These are phyloP conservation scores for Ballota nigra DNA, from an alignment of 257 asterid species.

Conservation along the genomic window DNA sequence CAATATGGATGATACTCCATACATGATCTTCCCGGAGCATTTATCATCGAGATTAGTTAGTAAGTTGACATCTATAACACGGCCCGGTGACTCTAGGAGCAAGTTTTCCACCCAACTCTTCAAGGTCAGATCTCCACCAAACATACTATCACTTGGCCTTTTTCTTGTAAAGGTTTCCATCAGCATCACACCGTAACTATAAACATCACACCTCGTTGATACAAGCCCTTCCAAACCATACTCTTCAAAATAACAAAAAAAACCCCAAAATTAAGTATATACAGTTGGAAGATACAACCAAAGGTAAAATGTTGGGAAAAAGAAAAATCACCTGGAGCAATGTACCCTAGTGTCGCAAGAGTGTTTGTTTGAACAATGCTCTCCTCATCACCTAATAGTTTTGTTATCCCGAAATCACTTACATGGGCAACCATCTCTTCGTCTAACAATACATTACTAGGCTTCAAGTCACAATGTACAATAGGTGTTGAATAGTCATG, in stretches of 20 bases:
- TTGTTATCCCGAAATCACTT: too few species aligned
- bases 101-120: neutral
- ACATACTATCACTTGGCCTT: neutral
- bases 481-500: neutral
- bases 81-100: neutral
- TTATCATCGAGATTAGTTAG: neutral
- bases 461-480: neutral
- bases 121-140: neutral
- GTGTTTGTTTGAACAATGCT: neutral
- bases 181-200: neutral
- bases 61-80: neutral
- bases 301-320: neutral
- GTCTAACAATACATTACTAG: too few species aligned
- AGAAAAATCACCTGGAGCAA: neutral
- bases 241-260: neutral
- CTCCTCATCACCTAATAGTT: neutral
- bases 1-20: neutral
- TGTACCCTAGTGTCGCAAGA: constrained; percentile 15
- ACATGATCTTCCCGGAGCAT: neutral
- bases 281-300: neutral
- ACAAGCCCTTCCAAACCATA: neutral
- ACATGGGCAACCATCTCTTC: too few species aligned
- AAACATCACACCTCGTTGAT: too few species aligned
- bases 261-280: neutral
- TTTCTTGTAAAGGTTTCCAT: neutral